Conservation (phyloP, 805 yeast genomes). For the Teunomyces barrocoloradensis region DNA sequence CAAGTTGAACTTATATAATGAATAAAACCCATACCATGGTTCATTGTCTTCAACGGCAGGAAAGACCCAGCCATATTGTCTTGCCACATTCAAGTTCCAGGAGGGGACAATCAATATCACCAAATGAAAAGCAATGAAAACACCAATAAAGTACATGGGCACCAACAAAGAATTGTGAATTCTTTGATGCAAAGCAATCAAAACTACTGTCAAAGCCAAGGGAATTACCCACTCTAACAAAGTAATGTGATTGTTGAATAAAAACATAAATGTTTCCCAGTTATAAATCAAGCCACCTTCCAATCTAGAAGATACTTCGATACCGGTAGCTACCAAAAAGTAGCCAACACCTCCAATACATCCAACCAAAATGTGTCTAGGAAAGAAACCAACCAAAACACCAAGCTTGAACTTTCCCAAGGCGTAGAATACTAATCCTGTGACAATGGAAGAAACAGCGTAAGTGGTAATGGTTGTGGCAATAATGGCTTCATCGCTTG, state of each 20-base stretch:
- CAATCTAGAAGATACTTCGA: slow-evolving; percentile 84
- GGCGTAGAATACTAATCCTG: slow-evolving; percentile 75
- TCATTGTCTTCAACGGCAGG: slow-evolving; percentile 57
- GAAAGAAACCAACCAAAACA: slow-evolving; percentile 88
- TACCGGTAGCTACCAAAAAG: slow-evolving; percentile 83
- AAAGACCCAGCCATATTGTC: slow-evolving; percentile 85
- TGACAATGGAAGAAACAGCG: slow-evolving; percentile 77
- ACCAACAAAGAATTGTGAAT: slow-evolving; percentile 66
- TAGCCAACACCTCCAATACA: slow-evolving; percentile 99
- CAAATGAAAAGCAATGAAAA: slow-evolving; percentile 68
- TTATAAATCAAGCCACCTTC: slow-evolving; percentile 72
- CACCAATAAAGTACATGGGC: slow-evolving; percentile 73
- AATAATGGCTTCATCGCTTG: slow-evolving; percentile 52
- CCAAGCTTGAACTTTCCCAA: slow-evolving; percentile 83
- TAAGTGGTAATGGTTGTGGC: slow-evolving; percentile 87
- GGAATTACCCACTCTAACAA: slow-evolving; percentile 67
- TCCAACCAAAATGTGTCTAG: slow-evolving; percentile 92
- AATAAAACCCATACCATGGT: slow-evolving; percentile 91
- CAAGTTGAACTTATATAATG: slow-evolving; percentile 60
- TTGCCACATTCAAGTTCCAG: slow-evolving; percentile 58
- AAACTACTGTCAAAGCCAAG: slow-evolving; percentile 53
- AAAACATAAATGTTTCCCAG: slow-evolving; percentile 48
- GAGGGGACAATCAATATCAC: slow-evolving; percentile 63
- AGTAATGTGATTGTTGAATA: slow-evolving; percentile 40
- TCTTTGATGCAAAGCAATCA: slow-evolving; percentile 58